Percentiles rank a stretch among this genome's conserved stretches.
These are phyloP conservation scores for Neurospora sp. DNA, from an alignment of 495 filamentous ascomycete species.

Conservation along the genomic window DNA sequence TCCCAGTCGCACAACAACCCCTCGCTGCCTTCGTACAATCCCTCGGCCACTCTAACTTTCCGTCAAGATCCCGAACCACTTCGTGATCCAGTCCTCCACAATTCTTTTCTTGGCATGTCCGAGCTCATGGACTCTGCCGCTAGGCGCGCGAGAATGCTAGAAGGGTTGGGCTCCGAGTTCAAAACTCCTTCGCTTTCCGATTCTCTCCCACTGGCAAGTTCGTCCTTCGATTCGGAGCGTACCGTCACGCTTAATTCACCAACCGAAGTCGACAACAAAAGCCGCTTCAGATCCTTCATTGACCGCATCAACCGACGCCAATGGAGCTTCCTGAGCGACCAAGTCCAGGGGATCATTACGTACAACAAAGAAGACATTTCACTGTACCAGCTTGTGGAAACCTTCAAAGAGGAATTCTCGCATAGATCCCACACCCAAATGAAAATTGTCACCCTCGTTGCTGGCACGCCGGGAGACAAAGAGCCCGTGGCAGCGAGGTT, in stretches of 20 bases:
- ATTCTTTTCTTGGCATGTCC: neutral
- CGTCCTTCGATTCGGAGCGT: neutral
- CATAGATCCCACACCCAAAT: slow-evolving; percentile 9
- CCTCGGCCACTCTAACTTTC: neutral
- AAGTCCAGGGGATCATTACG: slow-evolving; percentile 7
- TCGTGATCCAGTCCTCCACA: neutral
- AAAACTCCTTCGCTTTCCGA: neutral
- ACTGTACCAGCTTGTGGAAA: slow-evolving; percentile 12
- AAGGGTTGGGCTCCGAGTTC: neutral
- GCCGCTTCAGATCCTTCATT: slow-evolving; percentile 11
- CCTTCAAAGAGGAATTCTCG: slow-evolving; percentile 10
- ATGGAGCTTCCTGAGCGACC: slow-evolving; percentile 6
- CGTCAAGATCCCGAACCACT: neutral
- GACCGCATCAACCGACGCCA: slow-evolving; percentile 12
- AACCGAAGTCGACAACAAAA: slow-evolving; percentile 2
- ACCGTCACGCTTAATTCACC: neutral
- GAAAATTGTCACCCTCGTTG: slow-evolving; percentile 13
- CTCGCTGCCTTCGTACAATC: neutral
- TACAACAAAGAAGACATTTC: slow-evolving; percentile 17
- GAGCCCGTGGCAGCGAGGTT: slow-evolving; percentile 6
- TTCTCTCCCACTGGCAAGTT: neutral
- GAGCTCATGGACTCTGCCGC: neutral
- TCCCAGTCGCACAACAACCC: neutral
- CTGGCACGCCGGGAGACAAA: neutral
- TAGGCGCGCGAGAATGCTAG: neutral